Evolutionary conservation across 352 stramenopile species (phyloP).

Genomic region (Globisporangium rhizosaccharum): DNA sequence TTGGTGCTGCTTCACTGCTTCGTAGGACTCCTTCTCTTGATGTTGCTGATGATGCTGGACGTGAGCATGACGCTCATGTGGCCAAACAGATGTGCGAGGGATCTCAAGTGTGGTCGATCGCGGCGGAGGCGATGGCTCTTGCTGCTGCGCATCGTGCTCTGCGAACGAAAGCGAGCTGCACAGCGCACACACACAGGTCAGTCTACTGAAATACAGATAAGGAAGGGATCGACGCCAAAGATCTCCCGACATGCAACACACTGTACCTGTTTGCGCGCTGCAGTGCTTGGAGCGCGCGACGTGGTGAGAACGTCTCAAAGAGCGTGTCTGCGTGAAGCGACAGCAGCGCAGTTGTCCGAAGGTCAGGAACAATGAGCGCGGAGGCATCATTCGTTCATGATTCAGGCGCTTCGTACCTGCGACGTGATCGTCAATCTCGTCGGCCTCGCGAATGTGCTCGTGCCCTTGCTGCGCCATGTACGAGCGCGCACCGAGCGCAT

Average conservation of each 20-base stretch:
- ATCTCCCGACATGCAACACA: too few relatives aligned
- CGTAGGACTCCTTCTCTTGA: neutral
- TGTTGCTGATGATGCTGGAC: neutral
- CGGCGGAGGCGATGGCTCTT: neutral
- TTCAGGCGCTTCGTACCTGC: constrained; percentile 19
- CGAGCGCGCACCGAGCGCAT: constrained; percentile 44
- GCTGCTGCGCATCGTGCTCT: neutral
- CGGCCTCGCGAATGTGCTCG: constrained; percentile 27
- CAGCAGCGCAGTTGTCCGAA: neutral
- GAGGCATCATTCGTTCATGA: neutral
- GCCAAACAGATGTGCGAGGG: neutral
- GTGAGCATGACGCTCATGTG: neutral
- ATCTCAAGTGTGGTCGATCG: constrained; percentile 4
- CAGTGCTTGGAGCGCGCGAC: constrained; percentile 31
- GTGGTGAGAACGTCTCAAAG: constrained; percentile 62
- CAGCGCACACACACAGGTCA: neutral
- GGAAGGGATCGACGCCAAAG: too few relatives aligned
- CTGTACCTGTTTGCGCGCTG: constrained; percentile 37
- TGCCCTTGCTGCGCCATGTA: constrained; percentile 48
- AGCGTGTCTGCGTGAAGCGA: constrained; percentile 28
- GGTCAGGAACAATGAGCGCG: neutral
- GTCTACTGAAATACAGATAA: too few relatives aligned
- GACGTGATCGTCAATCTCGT: constrained; percentile 32
- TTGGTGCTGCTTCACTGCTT: neutral
- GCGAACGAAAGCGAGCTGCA: constrained; percentile 8